Conservation (phyloP, 2,329 filamentous ascomycete species). For the Fusarium oligoseptatum region DNA sequence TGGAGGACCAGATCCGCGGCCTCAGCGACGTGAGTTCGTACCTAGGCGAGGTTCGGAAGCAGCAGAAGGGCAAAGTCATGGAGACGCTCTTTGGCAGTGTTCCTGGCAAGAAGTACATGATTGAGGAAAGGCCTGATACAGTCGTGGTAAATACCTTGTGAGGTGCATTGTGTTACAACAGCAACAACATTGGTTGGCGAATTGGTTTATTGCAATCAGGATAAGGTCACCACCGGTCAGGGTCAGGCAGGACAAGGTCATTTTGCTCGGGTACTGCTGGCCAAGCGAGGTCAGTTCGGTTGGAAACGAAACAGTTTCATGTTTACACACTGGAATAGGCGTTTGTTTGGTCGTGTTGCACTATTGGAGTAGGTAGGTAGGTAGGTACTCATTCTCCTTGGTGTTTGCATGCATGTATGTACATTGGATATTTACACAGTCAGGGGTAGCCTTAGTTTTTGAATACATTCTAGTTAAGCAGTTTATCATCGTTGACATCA, state of each 20-base stretch:
- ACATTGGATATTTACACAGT: background rate
- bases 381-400: background rate
- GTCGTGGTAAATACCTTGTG: slow-evolving; percentile 36
- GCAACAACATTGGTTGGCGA: background rate
- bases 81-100: slow-evolving; percentile 78
- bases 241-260: background rate
- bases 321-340: background rate
- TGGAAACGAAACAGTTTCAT: background rate
- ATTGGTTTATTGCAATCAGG: background rate
- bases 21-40: slow-evolving; percentile 84
- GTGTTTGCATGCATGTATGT: background rate
- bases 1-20: slow-evolving; percentile 89
- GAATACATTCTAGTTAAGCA: background rate
- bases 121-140: slow-evolving; percentile 47
- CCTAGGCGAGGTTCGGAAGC: slow-evolving; percentile 79
- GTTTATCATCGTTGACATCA: background rate
- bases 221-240: background rate
- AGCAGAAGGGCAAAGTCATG: slow-evolving; percentile 86
- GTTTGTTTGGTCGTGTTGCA: slow-evolving; percentile 4
- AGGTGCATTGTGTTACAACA: background rate
- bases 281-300: background rate
- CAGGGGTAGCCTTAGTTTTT: background rate
- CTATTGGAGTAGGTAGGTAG: background rate
- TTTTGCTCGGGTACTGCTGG: background rate
- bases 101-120: slow-evolving; percentile 50